These are phyloP conservation scores for Aspergillus fischeri DNA, from an alignment of 2,329 filamentous ascomycete species.

Conservation along the genomic window DNA sequence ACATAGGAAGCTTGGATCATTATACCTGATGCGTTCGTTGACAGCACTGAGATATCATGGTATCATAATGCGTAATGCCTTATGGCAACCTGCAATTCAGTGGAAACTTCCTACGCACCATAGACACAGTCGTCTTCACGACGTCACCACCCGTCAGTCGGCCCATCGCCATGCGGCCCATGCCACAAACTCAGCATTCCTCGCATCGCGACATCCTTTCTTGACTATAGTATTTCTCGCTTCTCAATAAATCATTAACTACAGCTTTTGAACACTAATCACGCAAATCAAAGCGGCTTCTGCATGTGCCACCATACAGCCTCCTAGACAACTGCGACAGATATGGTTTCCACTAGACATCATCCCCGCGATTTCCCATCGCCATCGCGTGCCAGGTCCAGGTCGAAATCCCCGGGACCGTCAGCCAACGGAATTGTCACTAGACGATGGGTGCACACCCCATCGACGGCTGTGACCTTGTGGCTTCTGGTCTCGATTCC, in stretches of 20 bases:
- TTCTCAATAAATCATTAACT: not conserved
- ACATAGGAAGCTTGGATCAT: not conserved
- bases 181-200: not conserved
- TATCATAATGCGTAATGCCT: not conserved
- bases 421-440: slow-evolving; percentile 14
- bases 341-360: slow-evolving; percentile 55
- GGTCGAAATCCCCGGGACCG: slow-evolving; percentile 22
- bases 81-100: not conserved
- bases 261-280: not conserved
- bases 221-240: not conserved
- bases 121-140: slow-evolving; percentile 1
- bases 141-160: not conserved
- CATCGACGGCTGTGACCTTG: slow-evolving; percentile 56
- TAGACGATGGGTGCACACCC: slow-evolving; percentile 54
- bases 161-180: not conserved
- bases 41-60: not conserved
- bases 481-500: slow-evolving; percentile 75
- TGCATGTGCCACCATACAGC: not conserved
- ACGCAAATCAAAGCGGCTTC: not conserved
- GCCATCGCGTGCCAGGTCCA: slow-evolving; percentile 18
- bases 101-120: not conserved
- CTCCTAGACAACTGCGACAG: slow-evolving; percentile 6
- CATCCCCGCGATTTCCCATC: slow-evolving; percentile 50
- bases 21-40: not conserved
- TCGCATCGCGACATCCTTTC: not conserved